Evolutionary conservation across 805 yeast species (phyloP), one percentile per base, ranked within the genome.

Genomic region (Zygosaccharomyces kombuchaensis): DNA sequence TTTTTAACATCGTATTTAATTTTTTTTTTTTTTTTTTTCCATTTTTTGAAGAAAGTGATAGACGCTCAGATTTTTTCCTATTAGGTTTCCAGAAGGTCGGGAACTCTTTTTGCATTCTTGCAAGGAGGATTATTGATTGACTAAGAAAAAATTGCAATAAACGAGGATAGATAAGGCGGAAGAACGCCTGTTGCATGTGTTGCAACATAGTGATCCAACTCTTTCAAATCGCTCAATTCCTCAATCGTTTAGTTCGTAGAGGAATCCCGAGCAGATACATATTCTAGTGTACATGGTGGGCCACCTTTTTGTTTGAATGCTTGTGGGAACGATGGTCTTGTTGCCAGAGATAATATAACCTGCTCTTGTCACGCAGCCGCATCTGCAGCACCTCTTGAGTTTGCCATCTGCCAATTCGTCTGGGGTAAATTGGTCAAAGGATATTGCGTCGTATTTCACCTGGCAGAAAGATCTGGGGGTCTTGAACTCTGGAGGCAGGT

Each of bases 381-480:
- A 80, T 40, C 84, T 66, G 19, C 73, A 67, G 56, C 86, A 80
- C 34, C 69, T 64, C 40, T 78, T 70, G 8, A 71, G 44, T 35
- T 59, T 63, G 4, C 54, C 56, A 14, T 54, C 55, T 7, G 47
- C 34, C 6, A 56, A 37, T 39, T 58, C 62, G 9, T 47, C 44
- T 5, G 41, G 29, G 21, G 54, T 57, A 14, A 64, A 47, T 2
- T 44, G 52, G 25, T 67, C 67, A 42, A 59, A 58, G 9, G 71
- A 60, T 5, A 67, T 56, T 4, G 65, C 68, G 54, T 54, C 71
- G 40, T 53, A 58, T 7, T 56, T 51, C 2, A 59, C 51, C n/a
- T 68, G 66, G 7, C 72, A 67, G 12, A 72, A 63, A 1, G 71
- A 58, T 14, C 52, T 47, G 9, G 74, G 60, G 19, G 72, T 37